phyloP scores from a whole-genome alignment of 192 early-diverging fungal species.

The Coemansia sp. region DNA sequence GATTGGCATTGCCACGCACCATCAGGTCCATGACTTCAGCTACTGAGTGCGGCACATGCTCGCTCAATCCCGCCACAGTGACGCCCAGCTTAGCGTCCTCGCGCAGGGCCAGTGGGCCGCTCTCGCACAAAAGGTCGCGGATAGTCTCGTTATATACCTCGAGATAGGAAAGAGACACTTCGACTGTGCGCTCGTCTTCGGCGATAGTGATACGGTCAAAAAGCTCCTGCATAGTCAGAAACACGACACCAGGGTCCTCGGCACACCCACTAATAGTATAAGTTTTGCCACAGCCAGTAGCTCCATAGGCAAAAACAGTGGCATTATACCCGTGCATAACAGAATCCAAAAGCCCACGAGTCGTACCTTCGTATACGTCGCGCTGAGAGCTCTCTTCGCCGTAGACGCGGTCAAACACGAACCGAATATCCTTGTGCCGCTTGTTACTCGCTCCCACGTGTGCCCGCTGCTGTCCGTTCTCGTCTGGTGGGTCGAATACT shows the following conservation, averaged over 20 bases:
- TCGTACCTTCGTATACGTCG: slow-evolving; percentile 73
- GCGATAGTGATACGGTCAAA: slow-evolving; percentile 55
- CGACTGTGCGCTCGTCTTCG: slow-evolving; percentile 65
- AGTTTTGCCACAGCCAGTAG: slow-evolving; percentile 86
- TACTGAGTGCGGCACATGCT: slow-evolving; percentile 61
- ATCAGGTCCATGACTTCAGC: slow-evolving; percentile 61
- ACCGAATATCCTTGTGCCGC: slow-evolving; percentile 70
- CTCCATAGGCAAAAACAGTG: slow-evolving; percentile 90
- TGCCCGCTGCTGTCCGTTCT: slow-evolving; percentile 51
- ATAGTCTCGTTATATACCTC: slow-evolving; percentile 98
- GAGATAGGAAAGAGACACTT: slow-evolving; percentile 78
- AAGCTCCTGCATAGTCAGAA: slow-evolving; percentile 66
- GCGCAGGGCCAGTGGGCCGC: slow-evolving; percentile 65
- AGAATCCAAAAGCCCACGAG: slow-evolving; percentile 65
- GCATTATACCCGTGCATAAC: slow-evolving; percentile 83
- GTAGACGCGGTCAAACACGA: slow-evolving; percentile 80
- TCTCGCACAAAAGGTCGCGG: slow-evolving; percentile 73
- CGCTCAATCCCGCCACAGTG: slow-evolving; percentile 71
- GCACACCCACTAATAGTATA: slow-evolving; percentile 77
- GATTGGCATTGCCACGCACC: slow-evolving; percentile 66
- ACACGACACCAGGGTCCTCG: slow-evolving; percentile 70
- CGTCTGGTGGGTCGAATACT: slow-evolving; percentile 76
- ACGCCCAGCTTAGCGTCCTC: slow-evolving; percentile 73
- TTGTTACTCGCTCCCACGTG: slow-evolving; percentile 60
- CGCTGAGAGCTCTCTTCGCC: slow-evolving; percentile 68